These are phyloP conservation scores for Casuarina equisetifolia DNA, from an alignment of 306 rosid genomes.

Conservation along the genomic window DNA sequence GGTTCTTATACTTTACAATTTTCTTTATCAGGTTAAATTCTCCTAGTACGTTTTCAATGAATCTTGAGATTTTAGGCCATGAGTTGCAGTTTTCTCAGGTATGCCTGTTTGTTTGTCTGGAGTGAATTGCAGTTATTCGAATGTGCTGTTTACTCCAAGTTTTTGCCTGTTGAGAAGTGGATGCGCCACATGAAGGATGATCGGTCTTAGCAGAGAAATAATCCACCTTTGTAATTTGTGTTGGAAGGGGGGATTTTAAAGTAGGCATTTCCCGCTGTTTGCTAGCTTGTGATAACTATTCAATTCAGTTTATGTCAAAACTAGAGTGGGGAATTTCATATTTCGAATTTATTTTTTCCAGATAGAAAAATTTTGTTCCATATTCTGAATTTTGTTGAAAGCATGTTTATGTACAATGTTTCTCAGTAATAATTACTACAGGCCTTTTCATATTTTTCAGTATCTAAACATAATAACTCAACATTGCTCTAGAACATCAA, in stretches of 20 bases:
- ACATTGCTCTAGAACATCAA: conserved; percentile 5
- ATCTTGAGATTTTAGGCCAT: conserved; percentile 75
- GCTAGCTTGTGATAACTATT: background rate
- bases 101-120: background rate
- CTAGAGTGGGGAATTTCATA: background rate
- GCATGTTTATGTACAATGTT: conserved; percentile 16
- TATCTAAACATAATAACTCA: background rate
- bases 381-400: conserved; percentile 1
- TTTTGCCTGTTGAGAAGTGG: background rate
- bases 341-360: background rate
- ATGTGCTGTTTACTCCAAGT: conserved; percentile 1
- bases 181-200: background rate
- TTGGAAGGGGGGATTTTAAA: background rate
- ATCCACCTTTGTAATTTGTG: background rate
- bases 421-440: background rate
- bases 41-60: conserved; percentile 85
- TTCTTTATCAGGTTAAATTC: conserved; percentile 64
- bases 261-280: background rate
- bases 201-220: background rate
- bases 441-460: conserved; percentile 4
- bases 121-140: background rate
- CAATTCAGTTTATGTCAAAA: background rate
- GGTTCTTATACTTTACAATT: conserved; percentile 13
- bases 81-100: conserved; percentile 89
- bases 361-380: background rate